phyloP scores from a whole-genome alignment of 177 flowering plant species.

The Vitis hybrid region DNA sequence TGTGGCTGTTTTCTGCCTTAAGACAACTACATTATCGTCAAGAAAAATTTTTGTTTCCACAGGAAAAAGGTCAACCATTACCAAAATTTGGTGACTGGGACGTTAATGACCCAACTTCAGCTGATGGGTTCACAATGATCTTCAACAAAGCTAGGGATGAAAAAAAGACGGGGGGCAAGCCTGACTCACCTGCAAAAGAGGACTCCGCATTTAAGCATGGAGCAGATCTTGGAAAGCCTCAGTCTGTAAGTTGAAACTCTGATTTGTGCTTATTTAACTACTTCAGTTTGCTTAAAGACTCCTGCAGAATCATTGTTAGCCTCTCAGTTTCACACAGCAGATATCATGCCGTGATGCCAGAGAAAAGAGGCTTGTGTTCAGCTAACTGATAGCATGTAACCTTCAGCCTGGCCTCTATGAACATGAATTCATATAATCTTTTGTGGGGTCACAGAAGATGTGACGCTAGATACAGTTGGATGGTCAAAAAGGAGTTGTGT shows the following conservation, averaged over 20 bases:
- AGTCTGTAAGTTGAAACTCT: constrained; percentile 42
- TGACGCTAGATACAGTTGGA: too few species aligned
- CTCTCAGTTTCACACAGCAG: neutral
- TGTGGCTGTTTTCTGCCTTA: neutral
- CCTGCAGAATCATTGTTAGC: neutral
- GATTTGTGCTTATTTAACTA: neutral
- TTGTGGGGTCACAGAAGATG: too few species aligned
- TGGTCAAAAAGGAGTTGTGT: too few species aligned
- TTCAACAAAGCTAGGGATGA: constrained; percentile 96
- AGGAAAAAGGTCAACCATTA: constrained; percentile 88
- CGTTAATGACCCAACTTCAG: constrained; percentile 93
- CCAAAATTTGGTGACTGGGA: constrained; percentile 99
- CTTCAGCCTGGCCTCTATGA: too few species aligned
- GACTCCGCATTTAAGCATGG: constrained; percentile 26
- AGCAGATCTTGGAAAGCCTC: constrained; percentile 49
- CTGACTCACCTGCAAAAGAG: constrained; percentile 45
- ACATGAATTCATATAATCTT: too few species aligned
- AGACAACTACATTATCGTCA: neutral
- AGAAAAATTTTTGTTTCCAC: constrained; percentile 6
- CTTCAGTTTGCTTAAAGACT: neutral
- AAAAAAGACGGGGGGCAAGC: constrained; percentile 73
- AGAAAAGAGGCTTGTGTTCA: too few species aligned
- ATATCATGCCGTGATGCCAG: neutral
- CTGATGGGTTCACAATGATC: constrained; percentile 93
- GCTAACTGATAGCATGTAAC: too few species aligned